A percentile compares a stretch with the other conserved stretches of the same genome.
These are phyloP conservation scores for Nymphaea thermarum DNA, from an alignment of 164 flowering plant species.

Conservation along the genomic window DNA sequence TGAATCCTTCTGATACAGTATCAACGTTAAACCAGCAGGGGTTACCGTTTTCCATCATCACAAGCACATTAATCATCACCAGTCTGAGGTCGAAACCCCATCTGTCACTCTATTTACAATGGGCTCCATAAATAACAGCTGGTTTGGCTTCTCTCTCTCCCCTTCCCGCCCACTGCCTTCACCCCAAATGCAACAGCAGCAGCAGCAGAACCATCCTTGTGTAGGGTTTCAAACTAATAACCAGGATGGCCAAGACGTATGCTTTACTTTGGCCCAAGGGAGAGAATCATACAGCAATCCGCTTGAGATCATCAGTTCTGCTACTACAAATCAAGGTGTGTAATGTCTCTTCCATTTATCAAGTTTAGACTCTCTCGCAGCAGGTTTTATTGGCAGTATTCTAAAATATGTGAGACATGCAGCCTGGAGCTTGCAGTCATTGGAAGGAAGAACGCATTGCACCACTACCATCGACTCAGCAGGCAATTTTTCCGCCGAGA, in stretches of 20 bases:
- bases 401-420: background rate
- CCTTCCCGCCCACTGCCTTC: background rate
- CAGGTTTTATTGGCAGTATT: background rate
- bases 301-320: background rate
- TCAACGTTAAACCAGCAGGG: too few species aligned
- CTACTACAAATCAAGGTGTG: background rate
- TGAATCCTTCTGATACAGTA: too few species aligned
- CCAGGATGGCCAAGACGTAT: background rate
- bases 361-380: background rate
- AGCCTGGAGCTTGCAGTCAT: background rate
- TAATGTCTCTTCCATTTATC: background rate
- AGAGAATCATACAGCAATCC: background rate
- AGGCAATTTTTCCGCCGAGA: background rate
- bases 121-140: background rate
- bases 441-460: background rate
- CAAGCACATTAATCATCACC: too few species aligned
- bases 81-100: too few species aligned
- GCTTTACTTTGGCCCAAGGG: background rate
- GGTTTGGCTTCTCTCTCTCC: background rate
- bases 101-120: too few species aligned
- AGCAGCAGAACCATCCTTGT: background rate
- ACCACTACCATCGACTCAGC: background rate
- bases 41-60: too few species aligned
- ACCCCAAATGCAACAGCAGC: background rate
- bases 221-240: background rate